Percentiles rank a stretch among this genome's conserved stretches.
Conservation (phyloP, 352 stramenopile species). For the Phytophthora pluvialis region DNA sequence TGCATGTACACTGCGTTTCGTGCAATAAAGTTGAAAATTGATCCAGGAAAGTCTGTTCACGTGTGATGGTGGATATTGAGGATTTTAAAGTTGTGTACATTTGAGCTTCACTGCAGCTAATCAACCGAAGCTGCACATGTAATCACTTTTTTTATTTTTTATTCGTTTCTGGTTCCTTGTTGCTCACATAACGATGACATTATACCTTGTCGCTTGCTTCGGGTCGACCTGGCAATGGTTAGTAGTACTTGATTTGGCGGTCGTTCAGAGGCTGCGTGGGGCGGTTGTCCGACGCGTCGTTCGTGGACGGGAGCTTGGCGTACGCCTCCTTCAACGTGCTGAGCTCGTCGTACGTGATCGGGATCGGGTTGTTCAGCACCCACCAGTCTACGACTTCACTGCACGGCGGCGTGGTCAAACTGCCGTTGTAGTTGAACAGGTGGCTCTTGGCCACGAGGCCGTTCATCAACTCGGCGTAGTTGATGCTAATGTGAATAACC, state of each 20-base stretch:
- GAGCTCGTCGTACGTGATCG: slow-evolving; percentile 48
- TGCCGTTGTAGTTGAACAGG: slow-evolving; percentile 72
- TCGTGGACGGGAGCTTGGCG: slow-evolving; percentile 39
- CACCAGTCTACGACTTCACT: slow-evolving; percentile 67
- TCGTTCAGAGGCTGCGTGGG: slow-evolving; percentile 60
- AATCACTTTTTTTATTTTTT: too few species aligned
- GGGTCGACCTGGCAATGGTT: too few species aligned
- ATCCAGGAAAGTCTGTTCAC: too few species aligned
- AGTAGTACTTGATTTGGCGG: slow-evolving; percentile 59
- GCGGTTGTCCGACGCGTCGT: slow-evolving; percentile 51
- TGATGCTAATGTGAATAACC: slow-evolving; percentile 15
- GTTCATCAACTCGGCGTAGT: slow-evolving; percentile 68
- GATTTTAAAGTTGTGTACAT: too few species aligned
- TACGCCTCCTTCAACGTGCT: slow-evolving; percentile 43
- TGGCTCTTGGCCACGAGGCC: slow-evolving; percentile 56
- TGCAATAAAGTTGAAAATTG: background rate
- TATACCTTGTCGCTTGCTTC: too few species aligned
- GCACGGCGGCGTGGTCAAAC: slow-evolving; percentile 63
- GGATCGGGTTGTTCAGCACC: slow-evolving; percentile 64
- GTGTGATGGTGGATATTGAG: too few species aligned
- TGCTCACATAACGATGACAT: too few species aligned
- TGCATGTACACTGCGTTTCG: background rate
- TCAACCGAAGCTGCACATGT: too few species aligned
- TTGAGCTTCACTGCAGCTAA: too few species aligned
- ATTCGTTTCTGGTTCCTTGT: too few species aligned